Evolutionary conservation across 2,329 filamentous ascomycete species (phyloP), one percentile per base, ranked within the genome.

Genomic region (Nigrograna mackinnonii): DNA sequence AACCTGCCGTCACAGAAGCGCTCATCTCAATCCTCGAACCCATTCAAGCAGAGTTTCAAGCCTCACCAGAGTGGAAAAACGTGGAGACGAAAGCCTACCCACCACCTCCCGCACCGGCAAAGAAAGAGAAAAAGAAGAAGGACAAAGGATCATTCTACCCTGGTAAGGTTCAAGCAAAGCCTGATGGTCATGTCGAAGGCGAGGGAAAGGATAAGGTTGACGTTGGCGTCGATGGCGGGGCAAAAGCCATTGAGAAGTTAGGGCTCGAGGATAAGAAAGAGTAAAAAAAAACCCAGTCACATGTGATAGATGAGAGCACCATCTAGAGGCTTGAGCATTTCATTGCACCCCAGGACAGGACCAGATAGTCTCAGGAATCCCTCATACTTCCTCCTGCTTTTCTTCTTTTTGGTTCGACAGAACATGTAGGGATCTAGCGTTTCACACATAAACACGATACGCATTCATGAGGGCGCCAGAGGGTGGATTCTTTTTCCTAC

Each of bases 41-140:
- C 2, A 92, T 99, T 46, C 84, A 86, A 52, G 79, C 76, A 3
- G 85, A 85, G 5, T 97, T 83, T 72, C 73, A 87, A 49, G 79
- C 78, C 1, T 86, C 81, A 0, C 60, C 79, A 21, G 89, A 91
- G 60, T 97, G 91, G 91, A 86, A 95, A 71, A 82, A 84, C 43
- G 79, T 90, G 40, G 80, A 85, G 37, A 66, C 80, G 39, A 85
- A 86, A 65, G 94, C 91, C 21, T 99, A 97, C 79, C 94, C 94
- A 14, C 82, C 76, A 82, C 74, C 74, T 6, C 76, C 79, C 0
- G 75, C 76, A 19, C 68, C 73, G 3, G 79, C 82, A 54, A 79
- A 80, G 65, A 85, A 89, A 74, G 87, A 90, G 71, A 83, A 79
- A 61, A 75, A 79, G 52, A 83, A 83, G 58, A 94, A 91, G 78